phyloP scores from a whole-genome alignment of 768 basidiomycete genomes.

The Leccinellum luteum region DNA sequence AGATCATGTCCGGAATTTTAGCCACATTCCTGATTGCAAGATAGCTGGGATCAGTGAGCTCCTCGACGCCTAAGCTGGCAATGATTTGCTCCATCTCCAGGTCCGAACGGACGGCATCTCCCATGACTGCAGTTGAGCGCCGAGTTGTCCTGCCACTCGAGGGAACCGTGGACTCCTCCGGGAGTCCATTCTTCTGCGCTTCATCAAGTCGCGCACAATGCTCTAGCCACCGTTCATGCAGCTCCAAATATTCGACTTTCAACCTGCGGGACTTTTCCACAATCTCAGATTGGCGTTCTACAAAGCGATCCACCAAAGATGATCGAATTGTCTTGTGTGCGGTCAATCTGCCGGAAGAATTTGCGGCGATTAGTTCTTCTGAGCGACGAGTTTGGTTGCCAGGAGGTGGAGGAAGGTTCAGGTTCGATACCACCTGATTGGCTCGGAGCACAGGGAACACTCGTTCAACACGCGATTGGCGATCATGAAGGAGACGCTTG shows the following conservation, averaged over 20 bases:
- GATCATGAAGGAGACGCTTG: slow-evolving; percentile 57
- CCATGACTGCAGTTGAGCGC: slow-evolving; percentile 65
- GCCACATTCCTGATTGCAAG: slow-evolving; percentile 86
- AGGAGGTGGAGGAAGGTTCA: slow-evolving; percentile 26
- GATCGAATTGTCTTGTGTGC: slow-evolving; percentile 42
- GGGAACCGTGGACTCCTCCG: slow-evolving; percentile 39
- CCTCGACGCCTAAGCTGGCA: slow-evolving; percentile 88
- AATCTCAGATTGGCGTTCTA: slow-evolving; percentile 47
- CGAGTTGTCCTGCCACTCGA: slow-evolving; percentile 63
- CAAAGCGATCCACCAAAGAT: slow-evolving; percentile 54
- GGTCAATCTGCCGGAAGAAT: slow-evolving; percentile 34
- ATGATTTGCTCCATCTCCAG: slow-evolving; percentile 98
- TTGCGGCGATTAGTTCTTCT: slow-evolving; percentile 43
- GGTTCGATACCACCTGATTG: slow-evolving; percentile 48
- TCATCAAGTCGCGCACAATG: slow-evolving; percentile 72
- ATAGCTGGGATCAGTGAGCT: slow-evolving; percentile 87
- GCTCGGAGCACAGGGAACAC: slow-evolving; percentile 61
- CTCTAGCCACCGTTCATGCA: slow-evolving; percentile 70
- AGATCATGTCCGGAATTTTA: slow-evolving; percentile 87
- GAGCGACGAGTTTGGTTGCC: slow-evolving; percentile 44
- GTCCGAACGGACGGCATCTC: slow-evolving; percentile 91
- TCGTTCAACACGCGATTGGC: slow-evolving; percentile 59
- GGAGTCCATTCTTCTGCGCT: slow-evolving; percentile 28
- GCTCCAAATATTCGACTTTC: slow-evolving; percentile 60
- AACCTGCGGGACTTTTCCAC: slow-evolving; percentile 55